Percentiles rank a stretch among this genome's conserved stretches.
phyloP scores from a whole-genome alignment of 305 asterid species.

The Fraxinus platypoda region DNA sequence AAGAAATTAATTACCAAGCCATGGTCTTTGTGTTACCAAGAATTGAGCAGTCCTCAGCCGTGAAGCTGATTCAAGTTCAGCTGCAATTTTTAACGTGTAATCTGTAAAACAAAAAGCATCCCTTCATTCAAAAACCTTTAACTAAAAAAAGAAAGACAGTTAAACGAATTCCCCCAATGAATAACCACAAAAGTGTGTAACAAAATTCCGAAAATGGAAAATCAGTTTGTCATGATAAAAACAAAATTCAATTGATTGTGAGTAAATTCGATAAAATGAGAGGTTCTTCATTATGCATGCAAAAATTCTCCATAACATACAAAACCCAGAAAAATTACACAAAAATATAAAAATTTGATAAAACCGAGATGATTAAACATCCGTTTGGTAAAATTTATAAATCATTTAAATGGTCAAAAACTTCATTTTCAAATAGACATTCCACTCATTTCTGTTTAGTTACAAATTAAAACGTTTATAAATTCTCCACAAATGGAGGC shows the following conservation, averaged over 20 bases:
- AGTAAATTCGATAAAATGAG: neutral
- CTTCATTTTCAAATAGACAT: neutral
- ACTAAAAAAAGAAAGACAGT: neutral
- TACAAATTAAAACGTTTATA: neutral
- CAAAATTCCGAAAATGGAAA: neutral
- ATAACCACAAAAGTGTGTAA: neutral
- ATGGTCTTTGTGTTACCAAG: constrained; percentile 78
- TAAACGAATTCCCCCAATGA: neutral
- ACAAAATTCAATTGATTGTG: neutral
- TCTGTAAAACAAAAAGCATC: constrained; percentile 40
- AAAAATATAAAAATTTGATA: neutral
- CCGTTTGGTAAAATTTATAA: neutral
- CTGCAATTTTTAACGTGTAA: constrained; percentile 49
- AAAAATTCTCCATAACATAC: neutral
- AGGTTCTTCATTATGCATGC: neutral
- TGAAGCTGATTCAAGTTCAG: constrained; percentile 77
- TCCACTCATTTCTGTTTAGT: neutral
- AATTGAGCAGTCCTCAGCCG: constrained; percentile 66
- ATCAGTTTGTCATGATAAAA: neutral
- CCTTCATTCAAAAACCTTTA: neutral
- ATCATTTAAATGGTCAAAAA: neutral
- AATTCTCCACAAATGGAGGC: neutral
- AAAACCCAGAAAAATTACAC: neutral
- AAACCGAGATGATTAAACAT: neutral
- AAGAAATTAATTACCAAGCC: constrained; percentile 71